A percentile compares a stretch with the other conserved stretches of the same genome.
These are phyloP conservation scores for Calonectria fujianensis DNA, from an alignment of 2,329 filamentous ascomycete species.

Conservation along the genomic window DNA sequence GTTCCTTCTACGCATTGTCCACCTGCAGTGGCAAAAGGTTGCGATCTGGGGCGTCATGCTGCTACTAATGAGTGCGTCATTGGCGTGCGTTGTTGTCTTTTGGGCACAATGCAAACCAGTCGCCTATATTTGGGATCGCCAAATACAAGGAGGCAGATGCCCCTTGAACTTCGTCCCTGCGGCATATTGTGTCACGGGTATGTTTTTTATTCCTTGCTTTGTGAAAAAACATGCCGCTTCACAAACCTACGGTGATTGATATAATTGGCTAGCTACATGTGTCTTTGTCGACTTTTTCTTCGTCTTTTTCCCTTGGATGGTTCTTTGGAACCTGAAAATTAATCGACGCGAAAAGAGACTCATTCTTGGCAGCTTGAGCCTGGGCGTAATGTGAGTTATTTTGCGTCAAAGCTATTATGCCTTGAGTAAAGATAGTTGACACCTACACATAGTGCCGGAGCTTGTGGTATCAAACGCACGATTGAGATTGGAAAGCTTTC, in stretches of 20 bases:
- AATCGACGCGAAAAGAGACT: slow-evolving; percentile 63
- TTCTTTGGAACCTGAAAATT: slow-evolving; percentile 65
- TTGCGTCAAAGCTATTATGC: slow-evolving; percentile 11
- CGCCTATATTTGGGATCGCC: slow-evolving; percentile 33
- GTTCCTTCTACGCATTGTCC: slow-evolving; percentile 61
- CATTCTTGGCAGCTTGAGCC: slow-evolving; percentile 62
- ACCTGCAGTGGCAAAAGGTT: slow-evolving; percentile 55
- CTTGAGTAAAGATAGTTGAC: background rate
- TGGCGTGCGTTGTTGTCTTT: slow-evolving; percentile 20
- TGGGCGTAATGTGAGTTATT: slow-evolving; percentile 60
- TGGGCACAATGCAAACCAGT: slow-evolving; percentile 35
- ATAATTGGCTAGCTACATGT: slow-evolving; percentile 19
- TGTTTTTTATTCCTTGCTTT: background rate
- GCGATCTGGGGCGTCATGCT: slow-evolving; percentile 56
- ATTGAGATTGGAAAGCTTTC: slow-evolving; percentile 19
- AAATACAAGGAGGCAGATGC: slow-evolving; percentile 20
- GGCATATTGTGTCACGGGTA: slow-evolving; percentile 31
- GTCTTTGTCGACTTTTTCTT: slow-evolving; percentile 61
- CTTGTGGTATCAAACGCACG: slow-evolving; percentile 32
- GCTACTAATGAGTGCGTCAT: slow-evolving; percentile 19
- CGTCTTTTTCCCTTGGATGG: slow-evolving; percentile 63
- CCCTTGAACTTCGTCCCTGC: slow-evolving; percentile 29
- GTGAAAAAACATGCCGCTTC: background rate
- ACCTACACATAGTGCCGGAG: slow-evolving; percentile 18
- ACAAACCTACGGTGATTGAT: background rate